These are phyloP conservation scores for Corylus avellana DNA, from an alignment of 306 rosid genomes.

Conservation along the genomic window DNA sequence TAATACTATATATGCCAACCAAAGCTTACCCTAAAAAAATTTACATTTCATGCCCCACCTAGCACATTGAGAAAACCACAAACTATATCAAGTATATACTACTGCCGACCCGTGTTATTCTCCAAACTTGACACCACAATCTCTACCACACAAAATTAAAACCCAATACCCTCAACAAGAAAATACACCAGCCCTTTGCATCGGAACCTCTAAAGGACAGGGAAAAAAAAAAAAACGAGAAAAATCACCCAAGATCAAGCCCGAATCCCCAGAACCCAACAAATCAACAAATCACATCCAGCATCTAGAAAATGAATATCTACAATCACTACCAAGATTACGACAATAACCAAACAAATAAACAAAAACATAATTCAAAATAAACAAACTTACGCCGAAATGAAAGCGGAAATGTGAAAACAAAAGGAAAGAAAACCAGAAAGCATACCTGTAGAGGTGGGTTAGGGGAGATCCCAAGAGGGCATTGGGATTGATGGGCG, in stretches of 20 bases:
- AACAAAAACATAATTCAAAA: not conserved
- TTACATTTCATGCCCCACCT: not conserved
- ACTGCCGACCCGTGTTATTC: constrained; percentile 17
- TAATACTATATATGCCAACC: constrained; percentile 19
- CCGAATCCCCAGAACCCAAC: not conserved
- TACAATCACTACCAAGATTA: constrained; percentile 1
- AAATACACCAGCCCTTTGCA: constrained; percentile 17
- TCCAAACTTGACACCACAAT: constrained; percentile 11
- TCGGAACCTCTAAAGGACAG: constrained; percentile 8
- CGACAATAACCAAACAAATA: not conserved
- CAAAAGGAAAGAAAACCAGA: not conserved
- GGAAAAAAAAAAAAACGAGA: not conserved
- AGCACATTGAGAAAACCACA: not conserved
- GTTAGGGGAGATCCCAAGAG: constrained; percentile 40
- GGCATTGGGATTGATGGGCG: constrained; percentile 68
- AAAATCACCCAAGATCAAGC: constrained; percentile 4
- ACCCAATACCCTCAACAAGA: constrained; percentile 14
- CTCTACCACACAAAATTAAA: constrained; percentile 6
- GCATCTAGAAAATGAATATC: not conserved
- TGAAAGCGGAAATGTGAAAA: not conserved
- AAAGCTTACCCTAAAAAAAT: not conserved
- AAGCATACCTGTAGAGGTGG: constrained; percentile 59
- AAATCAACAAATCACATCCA: constrained; percentile 4
- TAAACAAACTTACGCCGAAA: not conserved
- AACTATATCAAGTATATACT: constrained; percentile 9